Conservation (phyloP, 192 early-diverging fungal genomes). For the Phlyctochytrium arcticum region DNA sequence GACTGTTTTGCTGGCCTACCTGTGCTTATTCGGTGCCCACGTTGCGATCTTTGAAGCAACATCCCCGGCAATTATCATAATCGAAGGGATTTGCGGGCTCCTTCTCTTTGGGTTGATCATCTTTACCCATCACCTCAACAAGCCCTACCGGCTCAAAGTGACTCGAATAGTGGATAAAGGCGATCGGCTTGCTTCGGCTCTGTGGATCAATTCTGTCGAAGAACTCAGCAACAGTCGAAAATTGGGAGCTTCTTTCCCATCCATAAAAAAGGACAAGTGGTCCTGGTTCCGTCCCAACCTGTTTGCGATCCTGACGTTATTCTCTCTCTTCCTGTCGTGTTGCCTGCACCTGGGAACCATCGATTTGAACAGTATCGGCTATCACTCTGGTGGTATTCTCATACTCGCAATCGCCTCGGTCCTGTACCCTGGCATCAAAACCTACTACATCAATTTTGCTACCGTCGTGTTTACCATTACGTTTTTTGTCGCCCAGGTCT, state of each 20-base stretch:
- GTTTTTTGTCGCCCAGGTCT: constrained; percentile 3
- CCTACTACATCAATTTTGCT: background rate
- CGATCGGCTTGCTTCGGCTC: constrained; percentile 4
- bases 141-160: background rate
- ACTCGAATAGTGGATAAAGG: constrained; percentile 17
- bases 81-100: constrained; percentile 13
- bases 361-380: background rate
- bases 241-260: no score
- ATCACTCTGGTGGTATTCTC: background rate
- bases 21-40: constrained; percentile 12
- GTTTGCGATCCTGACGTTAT: constrained; percentile 2
- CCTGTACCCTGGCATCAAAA: constrained; percentile 14
- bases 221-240: background rate
- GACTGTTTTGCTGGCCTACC: constrained; percentile 18
- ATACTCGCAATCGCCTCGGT: background rate
- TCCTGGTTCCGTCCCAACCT: constrained; percentile 19
- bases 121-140: constrained; percentile 8
- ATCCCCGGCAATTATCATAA: background rate
- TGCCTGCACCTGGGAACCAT: background rate
- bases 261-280: background rate
- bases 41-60: background rate
- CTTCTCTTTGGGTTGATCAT: constrained; percentile 9
- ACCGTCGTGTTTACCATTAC: background rate
- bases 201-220: constrained; percentile 19
- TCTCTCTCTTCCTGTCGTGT: background rate